Base-by-base conservation (phyloP, 129 eudicot genomes). In the Glebionis coronaria region DNA sequence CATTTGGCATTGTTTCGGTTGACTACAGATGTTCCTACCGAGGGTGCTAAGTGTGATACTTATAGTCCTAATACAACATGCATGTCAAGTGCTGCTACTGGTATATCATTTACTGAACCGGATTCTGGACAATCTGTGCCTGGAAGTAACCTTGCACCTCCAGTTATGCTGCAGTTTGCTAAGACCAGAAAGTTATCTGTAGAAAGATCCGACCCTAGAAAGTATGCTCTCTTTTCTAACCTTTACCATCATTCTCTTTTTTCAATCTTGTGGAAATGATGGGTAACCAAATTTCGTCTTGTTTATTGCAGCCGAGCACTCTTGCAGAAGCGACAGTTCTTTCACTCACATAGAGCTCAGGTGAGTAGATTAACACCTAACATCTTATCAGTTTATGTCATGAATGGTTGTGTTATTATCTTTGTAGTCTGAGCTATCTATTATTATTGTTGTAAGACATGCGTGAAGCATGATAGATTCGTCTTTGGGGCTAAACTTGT, bases 341-440 rank as follows among this genome's bases (percentile, higher is more conserved):
- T 92, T 77, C 98, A 92, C 80, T 92, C 98, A 8, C 98, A 92
- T 65, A 81, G 98, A 86, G 95, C 98, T 77, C 98, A 92, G 91
- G 98, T 35, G 6, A 35, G 42, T 35, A 35, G 42, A 8, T 35
- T 92, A 79, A 60, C 71, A 65, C 55, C 44, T 12, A 69, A 56
- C 56, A 44, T 55, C 15, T 65, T 73, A 28, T 46, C 1, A 55
- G n/a, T 56, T 54, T 35, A 35, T 65, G 23, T 52, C 19, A 53
- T 25, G 12, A n/a, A 44, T 45, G 60, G 64, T 45, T 29, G 15
- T 65, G 12, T 29, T 44, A 73, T 56, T 11, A 20, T 18, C 27
- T 44, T 73, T 35, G 12, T 20, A 28, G 19, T 44, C 51, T 21
- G 45, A 47, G 51, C 28, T 38, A 10, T 35, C 53, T 20, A 61